Percentiles rank a stretch among this genome's conserved stretches.
Evolutionary conservation across 805 yeast genomes (phyloP).

Genomic region (Priceomyces fermenticarens): DNA sequence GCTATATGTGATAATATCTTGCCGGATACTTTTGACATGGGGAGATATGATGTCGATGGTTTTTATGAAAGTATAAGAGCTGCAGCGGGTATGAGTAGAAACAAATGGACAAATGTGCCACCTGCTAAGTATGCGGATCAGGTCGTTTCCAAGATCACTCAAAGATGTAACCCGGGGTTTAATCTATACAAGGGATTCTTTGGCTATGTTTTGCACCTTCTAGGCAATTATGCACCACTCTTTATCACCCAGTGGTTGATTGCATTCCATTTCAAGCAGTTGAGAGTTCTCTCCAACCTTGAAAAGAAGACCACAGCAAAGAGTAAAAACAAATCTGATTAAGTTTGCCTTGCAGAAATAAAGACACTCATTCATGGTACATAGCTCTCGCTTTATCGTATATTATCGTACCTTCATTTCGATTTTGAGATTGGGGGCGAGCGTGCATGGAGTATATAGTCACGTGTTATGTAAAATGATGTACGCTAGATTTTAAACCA

Average conservation of each 20-base stretch:
- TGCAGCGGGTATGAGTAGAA: conserved; percentile 20
- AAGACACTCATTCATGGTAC: too few relatives aligned
- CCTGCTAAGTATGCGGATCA: conserved; percentile 25
- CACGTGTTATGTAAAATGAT: too few relatives aligned
- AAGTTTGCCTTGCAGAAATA: too few relatives aligned
- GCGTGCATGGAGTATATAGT: too few relatives aligned
- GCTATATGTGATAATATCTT: conserved; percentile 21
- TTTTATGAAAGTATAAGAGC: conserved; percentile 16
- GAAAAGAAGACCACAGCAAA: conserved; percentile 8
- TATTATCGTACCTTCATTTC: too few relatives aligned
- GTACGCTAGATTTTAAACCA: too few relatives aligned
- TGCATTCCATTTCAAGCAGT: conserved; percentile 22
- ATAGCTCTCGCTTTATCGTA: too few relatives aligned
- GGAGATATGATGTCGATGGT: conserved; percentile 20
- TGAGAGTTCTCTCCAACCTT: conserved; percentile 17
- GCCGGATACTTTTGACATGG: conserved; percentile 7
- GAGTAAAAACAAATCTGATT: not conserved
- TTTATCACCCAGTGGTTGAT: conserved; percentile 20
- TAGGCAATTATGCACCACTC: conserved; percentile 19
- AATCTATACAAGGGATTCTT: conserved; percentile 25
- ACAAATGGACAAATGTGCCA: conserved; percentile 11
- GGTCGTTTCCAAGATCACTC: conserved; percentile 17
- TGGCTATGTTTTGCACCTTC: conserved; percentile 17
- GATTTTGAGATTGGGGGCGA: too few relatives aligned
- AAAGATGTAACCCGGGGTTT: conserved; percentile 20